phyloP scores from a whole-genome alignment of 768 basidiomycete species.

The Nevesoporus exiguus region DNA sequence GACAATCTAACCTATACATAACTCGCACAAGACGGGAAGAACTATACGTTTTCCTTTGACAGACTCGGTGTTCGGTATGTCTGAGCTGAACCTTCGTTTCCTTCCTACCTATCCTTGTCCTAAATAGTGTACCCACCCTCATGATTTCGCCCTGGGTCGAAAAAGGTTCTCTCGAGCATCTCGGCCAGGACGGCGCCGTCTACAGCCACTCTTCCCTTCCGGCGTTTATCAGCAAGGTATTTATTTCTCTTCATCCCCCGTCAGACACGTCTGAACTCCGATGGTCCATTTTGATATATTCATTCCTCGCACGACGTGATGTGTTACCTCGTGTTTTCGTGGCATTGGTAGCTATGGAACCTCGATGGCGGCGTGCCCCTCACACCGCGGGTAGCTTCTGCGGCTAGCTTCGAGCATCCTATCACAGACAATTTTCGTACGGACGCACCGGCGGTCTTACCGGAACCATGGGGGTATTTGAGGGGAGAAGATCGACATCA shows the following conservation, averaged over 20 bases:
- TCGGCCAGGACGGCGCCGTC: background rate
- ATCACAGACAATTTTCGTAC: constrained; percentile 20
- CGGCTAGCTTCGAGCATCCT: constrained; percentile 24
- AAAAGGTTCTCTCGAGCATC: constrained; percentile 17
- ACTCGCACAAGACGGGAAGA: constrained; percentile 12
- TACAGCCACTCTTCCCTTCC: constrained; percentile 26
- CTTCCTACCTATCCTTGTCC: background rate
- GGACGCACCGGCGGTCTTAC: constrained; percentile 13
- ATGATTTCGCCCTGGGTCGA: constrained; percentile 25
- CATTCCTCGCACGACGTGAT: background rate
- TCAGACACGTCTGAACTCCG: too few relatives aligned
- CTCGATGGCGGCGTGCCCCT: constrained; percentile 19
- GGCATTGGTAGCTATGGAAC: constrained; percentile 19
- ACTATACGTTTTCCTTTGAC: constrained; percentile 23
- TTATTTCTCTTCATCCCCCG: too few relatives aligned
- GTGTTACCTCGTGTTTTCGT: background rate
- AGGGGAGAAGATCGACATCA: background rate
- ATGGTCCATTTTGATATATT: background rate
- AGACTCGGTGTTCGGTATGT: constrained; percentile 25
- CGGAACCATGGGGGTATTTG: constrained; percentile 21
- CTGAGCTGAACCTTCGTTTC: background rate
- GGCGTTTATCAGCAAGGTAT: constrained; percentile 21
- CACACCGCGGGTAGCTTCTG: constrained; percentile 19
- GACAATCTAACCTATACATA: constrained; percentile 26
- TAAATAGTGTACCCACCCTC: constrained; percentile 19